A percentile compares a stretch with the other conserved stretches of the same genome.
Evolutionary conservation across 768 basidiomycete genomes (phyloP).

Genomic region (Suillus occidentalis): DNA sequence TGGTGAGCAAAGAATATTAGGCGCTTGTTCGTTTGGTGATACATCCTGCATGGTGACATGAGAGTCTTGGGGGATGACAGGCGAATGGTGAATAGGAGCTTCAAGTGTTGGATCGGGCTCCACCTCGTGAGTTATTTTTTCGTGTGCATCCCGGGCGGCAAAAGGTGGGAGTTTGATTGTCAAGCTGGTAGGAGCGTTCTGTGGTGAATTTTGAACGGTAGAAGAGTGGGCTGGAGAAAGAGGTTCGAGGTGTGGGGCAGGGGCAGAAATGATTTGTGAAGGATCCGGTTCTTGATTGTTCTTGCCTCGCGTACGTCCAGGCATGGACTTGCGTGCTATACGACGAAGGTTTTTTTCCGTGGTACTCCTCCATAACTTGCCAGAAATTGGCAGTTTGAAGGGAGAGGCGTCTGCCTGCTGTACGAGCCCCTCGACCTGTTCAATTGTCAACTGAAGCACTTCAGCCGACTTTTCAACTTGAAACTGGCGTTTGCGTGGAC

Average conservation of each 20-base stretch:
- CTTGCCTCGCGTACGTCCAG: neutral
- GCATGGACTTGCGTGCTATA: neutral
- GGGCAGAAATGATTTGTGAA: neutral
- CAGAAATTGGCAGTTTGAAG: neutral
- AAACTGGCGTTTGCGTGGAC: conserved; percentile 6
- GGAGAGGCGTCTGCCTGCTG: neutral
- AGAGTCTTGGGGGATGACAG: neutral
- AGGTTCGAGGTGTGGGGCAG: neutral
- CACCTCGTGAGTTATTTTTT: neutral
- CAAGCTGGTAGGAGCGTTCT: neutral
- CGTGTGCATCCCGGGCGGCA: neutral
- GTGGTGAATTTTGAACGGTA: neutral
- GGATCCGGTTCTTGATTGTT: neutral
- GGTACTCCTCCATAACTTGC: conserved; percentile 1
- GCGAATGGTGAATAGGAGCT: neutral
- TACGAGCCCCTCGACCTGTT: conserved; percentile 1
- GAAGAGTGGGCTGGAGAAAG: neutral
- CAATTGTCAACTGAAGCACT: conserved; percentile 4
- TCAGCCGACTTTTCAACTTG: conserved; percentile 7
- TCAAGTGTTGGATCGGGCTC: neutral
- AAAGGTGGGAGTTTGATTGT: neutral
- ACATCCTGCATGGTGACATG: neutral
- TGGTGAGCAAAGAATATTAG: neutral
- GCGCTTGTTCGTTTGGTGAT: neutral
- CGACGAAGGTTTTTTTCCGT: neutral